These are phyloP conservation scores for Achaetomium macrosporum DNA, from an alignment of 2,329 filamentous ascomycete genomes.

Conservation along the genomic window DNA sequence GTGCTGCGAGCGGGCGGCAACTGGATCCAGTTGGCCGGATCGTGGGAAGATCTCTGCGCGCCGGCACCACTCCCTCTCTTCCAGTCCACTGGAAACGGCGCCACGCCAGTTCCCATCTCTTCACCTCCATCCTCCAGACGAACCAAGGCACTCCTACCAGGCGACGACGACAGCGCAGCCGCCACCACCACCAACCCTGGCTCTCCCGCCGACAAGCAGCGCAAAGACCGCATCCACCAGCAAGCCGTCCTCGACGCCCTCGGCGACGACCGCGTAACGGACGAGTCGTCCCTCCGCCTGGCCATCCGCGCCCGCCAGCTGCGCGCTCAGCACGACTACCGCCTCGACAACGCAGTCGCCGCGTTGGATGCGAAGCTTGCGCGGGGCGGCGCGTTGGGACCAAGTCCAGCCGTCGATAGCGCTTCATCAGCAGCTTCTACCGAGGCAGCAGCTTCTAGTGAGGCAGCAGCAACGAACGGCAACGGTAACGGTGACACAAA, in stretches of 20 bases:
- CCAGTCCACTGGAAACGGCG: conserved; percentile 12
- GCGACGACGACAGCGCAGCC: background rate
- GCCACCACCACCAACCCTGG: background rate
- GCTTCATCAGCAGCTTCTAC: too few species aligned
- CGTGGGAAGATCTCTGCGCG: conserved; percentile 67
- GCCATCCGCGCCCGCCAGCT: conserved; percentile 57
- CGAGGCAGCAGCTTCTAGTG: too few species aligned
- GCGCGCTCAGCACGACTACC: conserved; percentile 49
- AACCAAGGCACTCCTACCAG: conserved; percentile 32
- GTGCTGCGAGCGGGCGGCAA: conserved; percentile 61
- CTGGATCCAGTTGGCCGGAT: conserved; percentile 59
- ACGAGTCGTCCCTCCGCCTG: conserved; percentile 59
- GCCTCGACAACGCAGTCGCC: conserved; percentile 20
- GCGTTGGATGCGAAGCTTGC: conserved; percentile 19
- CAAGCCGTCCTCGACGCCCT: conserved; percentile 63
- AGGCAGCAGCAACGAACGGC: too few species aligned
- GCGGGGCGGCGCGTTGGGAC: conserved; percentile 27
- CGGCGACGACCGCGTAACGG: conserved; percentile 60
- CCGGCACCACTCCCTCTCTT: conserved; percentile 47
- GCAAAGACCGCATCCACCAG: conserved; percentile 54
- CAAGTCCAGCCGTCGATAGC: too few species aligned
- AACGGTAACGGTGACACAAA: too few species aligned
- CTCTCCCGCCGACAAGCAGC: conserved; percentile 44
- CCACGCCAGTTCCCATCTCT: conserved; percentile 4
- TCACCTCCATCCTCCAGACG: conserved; percentile 4